Conservation (phyloP, 2,329 filamentous ascomycete species). For the Arthrobotrys megalospora region DNA sequence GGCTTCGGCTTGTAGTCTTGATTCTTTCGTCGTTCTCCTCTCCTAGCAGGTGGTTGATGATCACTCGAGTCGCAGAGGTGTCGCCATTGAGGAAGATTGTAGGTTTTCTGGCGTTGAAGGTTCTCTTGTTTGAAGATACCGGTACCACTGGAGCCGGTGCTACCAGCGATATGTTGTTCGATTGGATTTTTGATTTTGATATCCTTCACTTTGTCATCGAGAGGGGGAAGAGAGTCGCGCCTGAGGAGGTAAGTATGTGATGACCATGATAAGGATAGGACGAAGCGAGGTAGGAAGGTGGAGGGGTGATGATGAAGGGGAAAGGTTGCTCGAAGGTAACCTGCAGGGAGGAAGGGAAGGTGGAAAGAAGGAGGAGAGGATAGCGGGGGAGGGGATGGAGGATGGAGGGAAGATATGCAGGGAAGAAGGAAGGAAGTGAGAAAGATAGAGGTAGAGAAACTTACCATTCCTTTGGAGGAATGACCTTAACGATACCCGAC, state of each 20-base stretch:
- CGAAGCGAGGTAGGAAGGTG: too few species aligned
- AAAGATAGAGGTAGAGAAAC: constrained; percentile 62
- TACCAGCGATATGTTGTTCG: constrained; percentile 97
- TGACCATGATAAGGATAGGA: constrained; percentile 37
- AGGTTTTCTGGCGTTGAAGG: constrained; percentile 93
- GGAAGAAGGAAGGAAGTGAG: neutral
- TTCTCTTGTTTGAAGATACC: constrained; percentile 98
- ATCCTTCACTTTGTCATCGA: constrained; percentile 89
- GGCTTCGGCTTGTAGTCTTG: constrained; percentile 63
- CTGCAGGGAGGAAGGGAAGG: neutral
- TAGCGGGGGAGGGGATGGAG: constrained; percentile 6
- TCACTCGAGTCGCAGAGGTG: constrained; percentile 93
- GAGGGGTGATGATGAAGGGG: constrained; percentile 5
- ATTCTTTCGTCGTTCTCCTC: constrained; percentile 81
- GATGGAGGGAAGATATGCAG: neutral
- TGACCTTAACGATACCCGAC: constrained; percentile 95
- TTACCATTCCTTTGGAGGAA: constrained; percentile 94
- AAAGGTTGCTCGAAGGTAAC: neutral
- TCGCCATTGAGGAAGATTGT: constrained; percentile 97
- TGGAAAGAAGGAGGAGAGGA: neutral
- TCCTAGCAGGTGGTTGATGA: constrained; percentile 91
- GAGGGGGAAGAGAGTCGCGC: constrained; percentile 79
- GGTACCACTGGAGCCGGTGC: constrained; percentile 70
- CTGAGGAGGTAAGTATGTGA: constrained; percentile 67
- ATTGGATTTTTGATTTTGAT: constrained; percentile 97